Conservation (phyloP, 352 stramenopile genomes). For the Phytopythium delawarense region DNA sequence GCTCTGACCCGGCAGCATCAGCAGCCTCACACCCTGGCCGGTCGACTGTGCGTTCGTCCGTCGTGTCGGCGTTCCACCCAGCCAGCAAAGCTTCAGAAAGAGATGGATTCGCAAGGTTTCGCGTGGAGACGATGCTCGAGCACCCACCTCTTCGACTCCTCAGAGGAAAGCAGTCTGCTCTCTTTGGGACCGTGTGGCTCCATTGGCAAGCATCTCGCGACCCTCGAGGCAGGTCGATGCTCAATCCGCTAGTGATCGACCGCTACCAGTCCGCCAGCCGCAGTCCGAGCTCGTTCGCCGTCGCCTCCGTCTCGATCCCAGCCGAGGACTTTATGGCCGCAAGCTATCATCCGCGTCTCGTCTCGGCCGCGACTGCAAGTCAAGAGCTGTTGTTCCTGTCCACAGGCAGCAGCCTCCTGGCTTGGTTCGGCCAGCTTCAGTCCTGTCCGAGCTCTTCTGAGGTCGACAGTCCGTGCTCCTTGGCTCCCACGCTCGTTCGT, state of each 20-base stretch:
- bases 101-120: background rate
- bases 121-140: background rate
- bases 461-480: background rate
- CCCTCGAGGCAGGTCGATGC: background rate
- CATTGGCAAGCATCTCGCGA: slow-evolving; percentile 15
- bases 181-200: slow-evolving; percentile 24
- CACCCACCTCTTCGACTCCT: background rate
- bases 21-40: background rate
- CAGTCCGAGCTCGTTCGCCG: slow-evolving; percentile 10
- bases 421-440: slow-evolving; percentile 13
- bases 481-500: slow-evolving; percentile 19
- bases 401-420: slow-evolving; percentile 28
- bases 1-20: background rate
- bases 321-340: slow-evolving; percentile 10
- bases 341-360: background rate
- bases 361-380: slow-evolving; percentile 8
- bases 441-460: background rate
- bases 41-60: background rate
- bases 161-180: background rate
- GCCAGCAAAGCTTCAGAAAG: background rate
- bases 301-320: slow-evolving; percentile 21
- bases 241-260: background rate
- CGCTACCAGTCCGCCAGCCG: background rate
- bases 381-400: slow-evolving; percentile 41
- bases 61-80: background rate